phyloP scores from a whole-genome alignment of 306 rosid genomes.

The Cucumis melo region DNA sequence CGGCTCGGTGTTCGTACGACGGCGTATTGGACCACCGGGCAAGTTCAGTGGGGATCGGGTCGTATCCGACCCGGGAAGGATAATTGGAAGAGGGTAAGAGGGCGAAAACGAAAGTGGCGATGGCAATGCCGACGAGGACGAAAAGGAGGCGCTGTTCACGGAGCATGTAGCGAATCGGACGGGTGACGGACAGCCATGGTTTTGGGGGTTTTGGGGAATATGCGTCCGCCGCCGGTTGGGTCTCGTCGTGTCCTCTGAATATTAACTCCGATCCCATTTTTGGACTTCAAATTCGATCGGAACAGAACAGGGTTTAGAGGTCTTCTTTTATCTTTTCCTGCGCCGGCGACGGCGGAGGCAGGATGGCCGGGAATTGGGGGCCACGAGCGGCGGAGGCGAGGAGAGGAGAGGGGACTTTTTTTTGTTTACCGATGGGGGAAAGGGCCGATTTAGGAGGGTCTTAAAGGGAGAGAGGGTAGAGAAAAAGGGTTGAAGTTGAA shows the following conservation, averaged over 20 bases:
- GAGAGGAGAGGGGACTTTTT: neutral
- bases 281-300: neutral
- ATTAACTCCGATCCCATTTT: constrained; percentile 42
- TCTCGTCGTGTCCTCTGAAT: constrained; percentile 67
- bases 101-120: constrained; percentile 52
- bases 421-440: neutral
- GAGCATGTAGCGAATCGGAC: constrained; percentile 71
- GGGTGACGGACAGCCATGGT: constrained; percentile 56
- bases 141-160: constrained; percentile 76
- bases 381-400: neutral
- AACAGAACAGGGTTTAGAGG: neutral
- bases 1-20: constrained; percentile 17
- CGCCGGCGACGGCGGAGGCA: neutral
- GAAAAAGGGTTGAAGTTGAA: neutral
- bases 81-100: constrained; percentile 29
- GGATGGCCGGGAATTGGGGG: neutral
- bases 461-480: neutral
- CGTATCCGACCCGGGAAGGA: constrained; percentile 7
- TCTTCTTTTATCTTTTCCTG: neutral
- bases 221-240: constrained; percentile 32
- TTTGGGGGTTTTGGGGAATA: constrained; percentile 65
- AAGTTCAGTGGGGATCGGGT: constrained; percentile 25
- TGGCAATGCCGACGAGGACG: constrained; percentile 58
- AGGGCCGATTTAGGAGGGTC: neutral
- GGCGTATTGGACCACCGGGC: constrained; percentile 12